Conservation (phyloP, 1,284 basidiomycete species). For the Puccinia brachypodii region DNA sequence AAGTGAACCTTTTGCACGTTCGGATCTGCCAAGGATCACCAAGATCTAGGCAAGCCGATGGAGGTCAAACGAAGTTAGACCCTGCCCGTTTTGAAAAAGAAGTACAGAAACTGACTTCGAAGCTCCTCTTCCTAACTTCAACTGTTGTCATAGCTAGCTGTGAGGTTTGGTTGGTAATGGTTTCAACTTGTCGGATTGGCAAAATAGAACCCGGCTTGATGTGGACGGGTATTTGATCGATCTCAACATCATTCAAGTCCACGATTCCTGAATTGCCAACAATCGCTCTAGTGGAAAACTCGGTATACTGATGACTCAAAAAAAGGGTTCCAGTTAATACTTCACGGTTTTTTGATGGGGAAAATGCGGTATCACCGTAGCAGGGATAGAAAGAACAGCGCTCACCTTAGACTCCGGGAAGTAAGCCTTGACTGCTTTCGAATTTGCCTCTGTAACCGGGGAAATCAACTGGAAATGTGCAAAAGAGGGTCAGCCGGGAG, state of each 20-base stretch:
- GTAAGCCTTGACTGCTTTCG: conserved; percentile 66
- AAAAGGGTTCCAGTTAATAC: neutral
- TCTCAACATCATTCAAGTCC: conserved; percentile 62
- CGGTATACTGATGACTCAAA: conserved; percentile 56
- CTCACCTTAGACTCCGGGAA: conserved; percentile 67
- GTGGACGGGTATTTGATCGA: conserved; percentile 66
- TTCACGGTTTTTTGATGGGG: neutral
- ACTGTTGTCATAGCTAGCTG: conserved; percentile 65
- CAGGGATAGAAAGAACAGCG: neutral
- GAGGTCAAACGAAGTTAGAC: neutral
- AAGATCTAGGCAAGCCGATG: neutral
- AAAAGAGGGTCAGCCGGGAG: neutral
- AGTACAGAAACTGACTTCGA: conserved; percentile 60
- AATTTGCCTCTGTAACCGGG: conserved; percentile 67
- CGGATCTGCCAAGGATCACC: neutral
- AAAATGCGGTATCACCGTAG: no score
- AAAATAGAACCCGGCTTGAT: conserved; percentile 66
- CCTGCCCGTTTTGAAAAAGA: neutral
- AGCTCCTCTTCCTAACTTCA: conserved; percentile 63
- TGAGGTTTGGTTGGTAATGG: conserved; percentile 50
- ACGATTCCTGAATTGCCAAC: conserved; percentile 63
- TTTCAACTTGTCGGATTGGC: conserved; percentile 61
- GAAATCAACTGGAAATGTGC: conserved; percentile 61
- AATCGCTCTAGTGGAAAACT: conserved; percentile 63
- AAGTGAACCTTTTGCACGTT: neutral